phyloP scores from a whole-genome alignment of 352 stramenopile genomes.

The Globisporangium megalacanthum region DNA sequence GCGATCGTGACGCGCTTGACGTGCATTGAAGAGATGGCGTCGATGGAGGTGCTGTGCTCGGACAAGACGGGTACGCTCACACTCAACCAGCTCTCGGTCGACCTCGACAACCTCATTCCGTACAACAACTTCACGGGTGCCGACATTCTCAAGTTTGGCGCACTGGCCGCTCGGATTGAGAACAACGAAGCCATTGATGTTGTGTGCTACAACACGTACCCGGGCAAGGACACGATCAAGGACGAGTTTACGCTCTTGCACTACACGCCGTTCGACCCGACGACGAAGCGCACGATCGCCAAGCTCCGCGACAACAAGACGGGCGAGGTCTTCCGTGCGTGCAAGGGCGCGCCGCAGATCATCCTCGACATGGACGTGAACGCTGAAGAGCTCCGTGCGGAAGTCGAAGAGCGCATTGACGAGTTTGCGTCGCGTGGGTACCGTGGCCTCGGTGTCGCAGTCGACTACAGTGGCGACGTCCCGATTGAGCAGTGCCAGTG shows the following conservation, averaged over 20 bases:
- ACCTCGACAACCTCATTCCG: conserved; percentile 77
- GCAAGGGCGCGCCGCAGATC: conserved; percentile 91
- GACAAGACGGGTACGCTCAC: conserved; percentile 95
- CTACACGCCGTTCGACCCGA: conserved; percentile 82
- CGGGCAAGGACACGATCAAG: conserved; percentile 72
- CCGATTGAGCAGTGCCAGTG: conserved; percentile 79
- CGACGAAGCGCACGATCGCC: conserved; percentile 90
- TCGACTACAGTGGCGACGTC: conserved; percentile 54
- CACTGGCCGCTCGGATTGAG: conserved; percentile 58
- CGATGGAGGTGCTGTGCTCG: conserved; percentile 92
- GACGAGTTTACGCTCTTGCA: conserved; percentile 71
- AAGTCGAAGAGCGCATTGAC: conserved; percentile 81
- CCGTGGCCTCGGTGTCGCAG: conserved; percentile 57
- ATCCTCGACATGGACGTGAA: conserved; percentile 81
- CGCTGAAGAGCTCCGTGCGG: conserved; percentile 40
- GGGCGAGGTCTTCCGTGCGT: conserved; percentile 84
- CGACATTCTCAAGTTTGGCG: conserved; percentile 60
- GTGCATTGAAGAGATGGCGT: conserved; percentile 91
- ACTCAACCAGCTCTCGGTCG: conserved; percentile 95
- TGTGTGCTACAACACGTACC: conserved; percentile 74
- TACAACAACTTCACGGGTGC: conserved; percentile 56
- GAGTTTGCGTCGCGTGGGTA: conserved; percentile 68
- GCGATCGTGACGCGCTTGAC: conserved; percentile 91
- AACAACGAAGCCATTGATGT: conserved; percentile 77
- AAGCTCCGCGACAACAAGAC: conserved; percentile 80